phyloP scores from a whole-genome alignment of 257 asterid species.

The Plectranthus barbatus region DNA sequence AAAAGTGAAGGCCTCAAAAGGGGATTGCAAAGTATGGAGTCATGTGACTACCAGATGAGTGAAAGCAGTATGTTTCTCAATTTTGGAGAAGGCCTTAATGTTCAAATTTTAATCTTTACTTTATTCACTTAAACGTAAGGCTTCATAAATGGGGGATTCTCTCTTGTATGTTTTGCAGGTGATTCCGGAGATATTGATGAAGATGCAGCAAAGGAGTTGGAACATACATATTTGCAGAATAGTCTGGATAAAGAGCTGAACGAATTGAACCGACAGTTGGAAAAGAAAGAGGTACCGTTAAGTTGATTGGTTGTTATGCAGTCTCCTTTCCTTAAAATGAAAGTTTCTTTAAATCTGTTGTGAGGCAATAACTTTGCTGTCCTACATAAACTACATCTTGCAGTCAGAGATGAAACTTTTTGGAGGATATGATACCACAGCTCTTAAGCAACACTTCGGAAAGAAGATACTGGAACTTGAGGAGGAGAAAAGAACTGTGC shows the following conservation, averaged over 20 bases:
- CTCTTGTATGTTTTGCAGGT: constrained; percentile 39
- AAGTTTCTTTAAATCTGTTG: neutral
- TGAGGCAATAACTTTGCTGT: neutral
- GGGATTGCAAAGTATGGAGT: constrained; percentile 86
- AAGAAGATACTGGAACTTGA: constrained; percentile 90
- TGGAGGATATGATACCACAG: constrained; percentile 75
- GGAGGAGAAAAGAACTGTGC: constrained; percentile 87
- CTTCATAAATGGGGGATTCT: neutral
- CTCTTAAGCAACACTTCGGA: constrained; percentile 96
- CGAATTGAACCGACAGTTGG: constrained; percentile 77
- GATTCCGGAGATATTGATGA: constrained; percentile 83
- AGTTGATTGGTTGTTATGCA: neutral
- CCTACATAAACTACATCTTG: constrained; percentile 18
- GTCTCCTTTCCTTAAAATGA: neutral
- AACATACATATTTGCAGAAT: constrained; percentile 87
- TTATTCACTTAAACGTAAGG: neutral
- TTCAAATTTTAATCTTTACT: neutral
- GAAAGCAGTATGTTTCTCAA: constrained; percentile 63
- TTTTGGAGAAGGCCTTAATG: constrained; percentile 6
- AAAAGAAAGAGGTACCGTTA: constrained; percentile 75
- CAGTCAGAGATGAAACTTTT: constrained; percentile 93
- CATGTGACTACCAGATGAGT: constrained; percentile 89
- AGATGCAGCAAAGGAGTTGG: constrained; percentile 87
- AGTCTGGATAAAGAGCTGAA: constrained; percentile 85
- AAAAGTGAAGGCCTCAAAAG: constrained; percentile 83